Conservation (phyloP, 345 rosid species). For the Isatis tinctoria region DNA sequence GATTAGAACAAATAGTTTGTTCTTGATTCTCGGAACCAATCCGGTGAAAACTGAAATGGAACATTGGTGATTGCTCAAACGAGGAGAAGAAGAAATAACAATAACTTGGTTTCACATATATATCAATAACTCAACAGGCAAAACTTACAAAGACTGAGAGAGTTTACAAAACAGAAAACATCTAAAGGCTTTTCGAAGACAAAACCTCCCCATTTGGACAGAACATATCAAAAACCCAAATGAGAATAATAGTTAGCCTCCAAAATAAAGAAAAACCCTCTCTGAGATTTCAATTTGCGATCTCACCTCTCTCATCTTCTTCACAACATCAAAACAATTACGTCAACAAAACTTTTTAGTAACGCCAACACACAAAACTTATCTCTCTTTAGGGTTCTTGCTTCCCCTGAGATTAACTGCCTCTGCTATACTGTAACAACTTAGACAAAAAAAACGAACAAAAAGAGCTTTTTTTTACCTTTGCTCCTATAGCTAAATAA, state of each 20-base stretch:
- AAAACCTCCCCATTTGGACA: neutral
- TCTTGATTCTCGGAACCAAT: neutral
- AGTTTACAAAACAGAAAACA: slow-evolving; percentile 4
- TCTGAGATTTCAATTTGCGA: neutral
- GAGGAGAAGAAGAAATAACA: slow-evolving; percentile 8
- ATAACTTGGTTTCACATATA: slow-evolving; percentile 13
- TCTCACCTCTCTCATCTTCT: slow-evolving; percentile 6
- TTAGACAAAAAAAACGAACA: slow-evolving; percentile 9
- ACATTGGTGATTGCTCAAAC: neutral
- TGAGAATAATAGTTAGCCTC: neutral
- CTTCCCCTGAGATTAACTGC: slow-evolving; percentile 16
- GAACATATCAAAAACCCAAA: neutral
- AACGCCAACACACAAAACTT: slow-evolving; percentile 35
- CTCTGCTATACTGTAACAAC: slow-evolving; percentile 26
- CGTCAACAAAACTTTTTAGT: slow-evolving; percentile 27
- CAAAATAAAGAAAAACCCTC: neutral
- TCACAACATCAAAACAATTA: slow-evolving; percentile 21
- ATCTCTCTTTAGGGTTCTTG: slow-evolving; percentile 18
- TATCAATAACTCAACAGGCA: slow-evolving; percentile 26
- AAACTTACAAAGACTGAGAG: slow-evolving; percentile 35
- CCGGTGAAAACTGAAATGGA: neutral
- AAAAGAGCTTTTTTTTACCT: neutral
- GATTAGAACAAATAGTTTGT: neutral
- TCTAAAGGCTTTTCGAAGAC: neutral
- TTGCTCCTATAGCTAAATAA: slow-evolving; percentile 29